A percentile compares a stretch with the other conserved stretches of the same genome.
Evolutionary conservation across 2,329 filamentous ascomycete genomes (phyloP).

Genomic region (Teratosphaeria nubilosa): DNA sequence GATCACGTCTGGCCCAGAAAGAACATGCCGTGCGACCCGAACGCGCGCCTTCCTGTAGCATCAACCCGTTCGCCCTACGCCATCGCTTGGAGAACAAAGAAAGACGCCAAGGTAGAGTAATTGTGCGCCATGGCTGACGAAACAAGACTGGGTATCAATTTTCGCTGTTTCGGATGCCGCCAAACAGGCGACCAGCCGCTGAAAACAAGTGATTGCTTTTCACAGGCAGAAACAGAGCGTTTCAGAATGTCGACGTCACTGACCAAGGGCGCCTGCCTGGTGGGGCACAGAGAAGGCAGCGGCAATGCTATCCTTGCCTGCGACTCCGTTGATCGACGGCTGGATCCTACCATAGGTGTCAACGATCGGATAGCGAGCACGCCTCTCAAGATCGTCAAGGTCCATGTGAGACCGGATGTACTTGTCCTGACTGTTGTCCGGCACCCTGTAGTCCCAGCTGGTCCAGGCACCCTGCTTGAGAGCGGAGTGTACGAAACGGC

Average conservation of each 20-base stretch:
- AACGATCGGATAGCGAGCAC: slow-evolving; percentile 58
- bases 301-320: slow-evolving; percentile 14
- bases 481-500: slow-evolving; percentile 69
- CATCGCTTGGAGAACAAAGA: neutral
- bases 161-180: neutral
- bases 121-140: neutral
- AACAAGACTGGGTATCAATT: neutral
- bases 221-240: neutral
- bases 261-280: slow-evolving; percentile 25
- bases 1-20: neutral
- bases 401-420: slow-evolving; percentile 80
- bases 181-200: neutral
- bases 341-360: slow-evolving; percentile 32
- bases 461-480: slow-evolving; percentile 66
- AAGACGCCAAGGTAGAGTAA: neutral
- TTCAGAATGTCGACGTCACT: slow-evolving; percentile 12
- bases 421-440: slow-evolving; percentile 52
- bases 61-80: neutral
- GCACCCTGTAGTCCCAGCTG: slow-evolving; percentile 77
- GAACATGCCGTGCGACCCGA: neutral
- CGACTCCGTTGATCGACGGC: slow-evolving; percentile 5
- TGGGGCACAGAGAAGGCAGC: slow-evolving; percentile 15
- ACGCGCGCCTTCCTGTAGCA: neutral
- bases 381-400: slow-evolving; percentile 68
- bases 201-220: neutral